Evolutionary conservation across 73 alveolate genomes (phyloP), one percentile per base, ranked within the genome.

Genomic region (Uronychia setigera): DNA sequence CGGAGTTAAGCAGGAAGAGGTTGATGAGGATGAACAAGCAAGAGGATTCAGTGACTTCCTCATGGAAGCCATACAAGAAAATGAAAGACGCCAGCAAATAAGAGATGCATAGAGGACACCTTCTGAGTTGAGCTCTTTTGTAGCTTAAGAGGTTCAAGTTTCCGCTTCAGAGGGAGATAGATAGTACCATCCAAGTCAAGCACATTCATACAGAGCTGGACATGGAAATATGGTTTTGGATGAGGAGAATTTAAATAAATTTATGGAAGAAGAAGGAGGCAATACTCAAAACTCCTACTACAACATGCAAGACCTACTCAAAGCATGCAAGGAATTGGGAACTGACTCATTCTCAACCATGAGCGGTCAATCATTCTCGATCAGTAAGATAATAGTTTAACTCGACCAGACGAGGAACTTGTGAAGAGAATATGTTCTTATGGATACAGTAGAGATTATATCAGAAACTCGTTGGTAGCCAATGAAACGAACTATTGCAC

Each of bases 401-500:
- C 19, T 19, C 67, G n/a, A n/a, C n/a, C 19, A 74, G 91, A 85
- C 32, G 31, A 33, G 77, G 91, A 85, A 26, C 29, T 77, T 30
- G 85, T 86, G 74, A 26, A 76, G 35, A 77, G 29, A 75, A 11
- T 88, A 58, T 83, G 31, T 14, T 60, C 75, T 32, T 83, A 83
- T 60, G 94, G 94, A 32, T 88, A 60, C 58, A 83, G 87, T 32
- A 34, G 58, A 76, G 88, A 83, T 19, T 88, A 88, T 75, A 83
- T 88, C 26, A 31, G 77, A 0, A 26, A 46, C 29, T 74, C 78
- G 19, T 80, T 88, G 29, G 81, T 76, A 11, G 87, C 60, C 26
- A 83, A 88, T 58, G 91, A 88, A 79, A 82, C 87, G 13, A 88
- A 88, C 76, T 88, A 88, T 58, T 83, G 91, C 77, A 81, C 90